Base-by-base conservation (phyloP, 371 early-diverging fungal species). In the Rhizopus sp. region DNA sequence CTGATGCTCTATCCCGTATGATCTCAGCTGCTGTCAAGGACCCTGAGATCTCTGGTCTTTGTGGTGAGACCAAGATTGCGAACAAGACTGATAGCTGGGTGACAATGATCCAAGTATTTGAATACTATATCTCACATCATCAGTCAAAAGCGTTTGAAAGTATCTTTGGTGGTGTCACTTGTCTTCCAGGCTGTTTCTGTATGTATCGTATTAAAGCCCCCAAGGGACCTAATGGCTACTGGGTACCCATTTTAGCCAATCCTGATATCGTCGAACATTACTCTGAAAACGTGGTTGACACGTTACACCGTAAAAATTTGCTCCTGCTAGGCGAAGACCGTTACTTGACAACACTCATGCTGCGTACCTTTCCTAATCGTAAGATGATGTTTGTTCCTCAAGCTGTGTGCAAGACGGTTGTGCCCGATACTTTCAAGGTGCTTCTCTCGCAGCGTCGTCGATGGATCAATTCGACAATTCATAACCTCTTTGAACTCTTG, bases 101-200 rank as follows among this genome's bases (percentile, higher is more conserved):
- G 15, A 89, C 95, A 5, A 89, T 87, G 88, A 95, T 96, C 41
- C 97, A 97, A 73, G 81, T 63, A 6, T 59, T 63, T 55, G 59
- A 63, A 40, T 59, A 63, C 16, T 62, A 60, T 23, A 95, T 95
- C 37, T 90, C 90, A 10, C 98, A 98, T 72, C 96, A 96, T 70
- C 86, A 94, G 35, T 85, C 83, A 42, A 96, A 96, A 75, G 90
- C 92, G 3, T 96, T 96, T 70, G 98, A 98, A 72, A 89, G 90
- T 12, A 89, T 98, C 44, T 98, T 98, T 82, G 98, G 98, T 57
- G 92, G 93, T 76, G 97, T 98, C 34, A 96, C 96, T 17, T 98
- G 98, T 80, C 78, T 98, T 32, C 96, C 95, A 4, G 96, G 96
- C 50, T 96, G 96, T 66, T 96, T 96, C 75, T 89, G 95, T 69